These are phyloP conservation scores for Aspergillus candidus DNA, from an alignment of 2,329 filamentous ascomycete species.

Conservation along the genomic window DNA sequence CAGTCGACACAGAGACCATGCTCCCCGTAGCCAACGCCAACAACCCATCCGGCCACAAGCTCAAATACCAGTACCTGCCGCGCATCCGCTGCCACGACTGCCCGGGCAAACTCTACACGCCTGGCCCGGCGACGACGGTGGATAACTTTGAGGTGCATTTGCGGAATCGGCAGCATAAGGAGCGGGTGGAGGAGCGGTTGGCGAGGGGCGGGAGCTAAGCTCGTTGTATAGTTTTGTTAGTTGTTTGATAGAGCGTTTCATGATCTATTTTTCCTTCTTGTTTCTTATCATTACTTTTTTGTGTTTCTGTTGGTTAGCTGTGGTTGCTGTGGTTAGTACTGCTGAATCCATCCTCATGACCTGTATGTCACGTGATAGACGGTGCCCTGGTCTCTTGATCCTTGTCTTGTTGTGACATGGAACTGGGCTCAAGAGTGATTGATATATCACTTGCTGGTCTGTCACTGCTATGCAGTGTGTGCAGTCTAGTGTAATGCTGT, in stretches of 20 bases:
- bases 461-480: too few relatives aligned
- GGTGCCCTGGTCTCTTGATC: too few relatives aligned
- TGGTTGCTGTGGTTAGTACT: too few relatives aligned
- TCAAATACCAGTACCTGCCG: constrained; percentile 78
- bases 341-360: too few relatives aligned
- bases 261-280: constrained; percentile 1
- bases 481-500: too few relatives aligned
- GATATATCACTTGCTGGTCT: too few relatives aligned
- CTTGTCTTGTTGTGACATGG: too few relatives aligned
- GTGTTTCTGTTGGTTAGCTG: too few relatives aligned
- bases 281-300: too few relatives aligned
- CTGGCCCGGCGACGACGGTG: constrained; percentile 75
- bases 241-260: constrained; percentile 2
- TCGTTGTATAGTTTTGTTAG: constrained; percentile 4
- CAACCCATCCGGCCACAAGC: constrained; percentile 50
- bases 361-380: too few relatives aligned
- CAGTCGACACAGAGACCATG: constrained; percentile 67
- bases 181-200: constrained; percentile 56
- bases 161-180: constrained; percentile 73
- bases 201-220: constrained; percentile 21
- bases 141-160: constrained; percentile 91
- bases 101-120: constrained; percentile 88
- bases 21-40: constrained; percentile 53
- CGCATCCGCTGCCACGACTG: constrained; percentile 90
- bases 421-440: too few relatives aligned